Base-by-base conservation (phyloP, 2,329 filamentous ascomycete species). In the Neonectria neomacrospora region DNA sequence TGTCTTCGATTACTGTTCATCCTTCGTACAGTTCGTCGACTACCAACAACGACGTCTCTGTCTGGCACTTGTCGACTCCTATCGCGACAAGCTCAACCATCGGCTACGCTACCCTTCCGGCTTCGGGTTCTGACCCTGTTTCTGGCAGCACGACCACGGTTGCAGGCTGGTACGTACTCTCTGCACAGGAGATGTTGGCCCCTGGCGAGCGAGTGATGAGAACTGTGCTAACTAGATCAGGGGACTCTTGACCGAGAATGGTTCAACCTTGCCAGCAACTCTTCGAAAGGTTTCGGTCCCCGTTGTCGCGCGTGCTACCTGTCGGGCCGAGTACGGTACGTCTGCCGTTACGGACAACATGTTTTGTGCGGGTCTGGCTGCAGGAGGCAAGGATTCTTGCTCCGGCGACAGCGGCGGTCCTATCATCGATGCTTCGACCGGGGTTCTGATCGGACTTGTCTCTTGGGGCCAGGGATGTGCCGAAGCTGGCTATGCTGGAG, bases 401-500 rank as follows among this genome's bases (percentile, higher is more conserved):
- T 66, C 69, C 34, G 74, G 75, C 11, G 75, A 77, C 68, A 73
- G 68, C 14, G 75, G 75, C 39, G 75, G 75, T 47, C 75, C 75
- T 42, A 69, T 77, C n/a, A 64, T 77, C 22, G 67, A 76, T 44
- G 55, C 56, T 32, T 63, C 68, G 58, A 48, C 41, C 12, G 58
- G 65, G 2, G 62, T 57, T 7, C 52, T 77, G 22, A 45, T 73
- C 7, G 75, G 75, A 53, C n/a, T 74, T 41, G 75, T 77, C 22
- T 77, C 75, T 44, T 77, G 72, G 72, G 75, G 75, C 41, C 11
- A 69, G 1, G 74, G 74, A 32, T 77, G 75, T 56, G 75, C 75
- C 18, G 64, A 47, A 7, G 30, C 73, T 23, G 66, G 67, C 37
- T 39, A 23, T 10, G n/a, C 74, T 39, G 75, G 75, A 45, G 75